Evolutionary conservation across 2,329 filamentous ascomycete species (phyloP), one percentile per base, ranked within the genome.

Genomic region (Tolypocladium capitatum): DNA sequence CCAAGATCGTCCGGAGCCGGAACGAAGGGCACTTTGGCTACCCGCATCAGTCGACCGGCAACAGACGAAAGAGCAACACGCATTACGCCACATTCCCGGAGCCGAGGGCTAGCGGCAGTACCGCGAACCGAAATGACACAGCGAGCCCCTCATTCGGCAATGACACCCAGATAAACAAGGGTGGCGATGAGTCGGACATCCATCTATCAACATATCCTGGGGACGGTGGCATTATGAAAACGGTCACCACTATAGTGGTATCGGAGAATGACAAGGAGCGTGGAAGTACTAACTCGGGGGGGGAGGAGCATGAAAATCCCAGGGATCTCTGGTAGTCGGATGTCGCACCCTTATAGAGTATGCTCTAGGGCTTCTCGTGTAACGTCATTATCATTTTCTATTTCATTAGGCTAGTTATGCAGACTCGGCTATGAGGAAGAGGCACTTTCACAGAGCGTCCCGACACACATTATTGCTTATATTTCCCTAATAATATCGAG

Each of bases 1-100:
- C 60, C 28, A 68, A 67, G 46, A 58, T 70, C 2, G 61, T 50
- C 44, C 33, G 32, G n/a, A 46, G 38, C 10, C 24, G 43, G 2
- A 45, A 41, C 16, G 24, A 42, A 2, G 16, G 18, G 10, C 14
- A 45, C n/a, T n/a, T 9, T 16, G 34, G 32, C 8, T 47, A 49
- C 20, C 9, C 36, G 4, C 18, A 43, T 14, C 35, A 35, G 9
- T 42, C 48, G 7, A 14, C 18, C 3, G 18, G 7, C 1, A 3
- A 2, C 1, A 18, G 43, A 14, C 30, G 24, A 24, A 28, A 41
- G 13, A 48, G 32, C 43, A n/a, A 41, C 28, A 20, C 18, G 20
- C 30, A 18, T 11, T 48, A 48, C 28, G 38, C 40, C 2, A 18
- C 46, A 3, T 43, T 48, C 30, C 24, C 30, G 5, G 45, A 42